Evolutionary conservation across 225 moss, liverwort and hornwort species (phyloP), one percentile per base, ranked within the genome.

Genomic region (Marchantia paleacea): DNA sequence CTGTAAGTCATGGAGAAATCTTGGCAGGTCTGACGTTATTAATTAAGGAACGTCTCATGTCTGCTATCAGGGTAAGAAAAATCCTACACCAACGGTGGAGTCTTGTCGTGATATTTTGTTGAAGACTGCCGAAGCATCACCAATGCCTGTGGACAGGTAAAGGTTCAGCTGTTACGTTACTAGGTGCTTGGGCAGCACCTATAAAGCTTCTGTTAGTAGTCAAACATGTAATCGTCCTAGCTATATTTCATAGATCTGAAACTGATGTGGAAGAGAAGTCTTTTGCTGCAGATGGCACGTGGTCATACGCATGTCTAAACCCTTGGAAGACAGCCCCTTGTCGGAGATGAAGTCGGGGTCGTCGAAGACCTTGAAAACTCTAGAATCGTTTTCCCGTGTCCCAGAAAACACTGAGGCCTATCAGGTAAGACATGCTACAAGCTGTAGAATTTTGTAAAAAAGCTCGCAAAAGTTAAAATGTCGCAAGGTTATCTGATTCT

Each of bases 111-210:
- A 89, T 31, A 87, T 97, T 47, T 64, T 97, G 82, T 80, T 75
- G 77, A 84, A 91, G 80, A 91, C 93, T 64, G 62, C 65, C 24
- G 83, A 85, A 53, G 97, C 93, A 60, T 68, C 10, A 60, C 93
- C 94, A 18, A 84, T 97, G 53, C 84, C 72, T 72, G 92, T 92
- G 19, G 97, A 94, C 80, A 92, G 94, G 96, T 97, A 89, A 52
- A 53, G 22, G 50, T 8, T 74, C 12, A 15, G 26, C 8, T 68
- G 10, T 68, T 25, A 31, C 8, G 15, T 68, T n/a, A 68, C 31
- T 68, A 13, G 31, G 68, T 29, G 58, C 58, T 15, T 58, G 20
- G 14, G 58, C 13, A 58, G 39, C 39, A 39, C 39, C 2, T 39
- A 39, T 2, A 39, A 39, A 5, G 39, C 2, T 39, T 39, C 39